phyloP scores from a whole-genome alignment of 495 filamentous ascomycete species.

The Platismatia glauca region DNA sequence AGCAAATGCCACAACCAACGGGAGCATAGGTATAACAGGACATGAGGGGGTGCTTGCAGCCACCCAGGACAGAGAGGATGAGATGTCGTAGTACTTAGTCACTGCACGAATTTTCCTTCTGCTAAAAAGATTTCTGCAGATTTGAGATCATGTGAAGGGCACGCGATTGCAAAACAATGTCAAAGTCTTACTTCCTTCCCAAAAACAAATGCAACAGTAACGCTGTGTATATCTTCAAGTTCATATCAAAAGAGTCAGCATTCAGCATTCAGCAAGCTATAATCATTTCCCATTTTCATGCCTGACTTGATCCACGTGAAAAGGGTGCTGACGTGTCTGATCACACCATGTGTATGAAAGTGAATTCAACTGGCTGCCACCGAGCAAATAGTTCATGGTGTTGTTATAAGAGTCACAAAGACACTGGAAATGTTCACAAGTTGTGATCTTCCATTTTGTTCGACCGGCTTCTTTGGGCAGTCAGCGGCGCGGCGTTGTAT shows the following conservation, averaged over 20 bases:
- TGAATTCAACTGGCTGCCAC: not conserved
- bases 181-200: not conserved
- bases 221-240: not conserved
- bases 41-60: not conserved
- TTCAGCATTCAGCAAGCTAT: no score
- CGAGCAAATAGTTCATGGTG: not conserved
- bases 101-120: not conserved
- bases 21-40: not conserved
- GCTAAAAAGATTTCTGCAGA: not conserved
- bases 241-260: not conserved
- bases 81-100: not conserved
- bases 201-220: not conserved
- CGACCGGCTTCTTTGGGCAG: slow-evolving; percentile 7
- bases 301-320: no score
- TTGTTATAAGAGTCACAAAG: no score
- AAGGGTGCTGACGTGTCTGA: no score
- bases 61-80: not conserved
- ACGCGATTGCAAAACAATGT: not conserved
- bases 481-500: not conserved
- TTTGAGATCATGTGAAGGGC: not conserved
- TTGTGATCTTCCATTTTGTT: slow-evolving; percentile 4
- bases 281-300: no score
- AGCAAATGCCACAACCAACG: not conserved
- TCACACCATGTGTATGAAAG: no score
- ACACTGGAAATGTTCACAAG: not conserved